A percentile compares a stretch with the other conserved stretches of the same genome.
phyloP scores from a whole-genome alignment of 2,329 filamentous ascomycete species.

The Gremmenia infestans region DNA sequence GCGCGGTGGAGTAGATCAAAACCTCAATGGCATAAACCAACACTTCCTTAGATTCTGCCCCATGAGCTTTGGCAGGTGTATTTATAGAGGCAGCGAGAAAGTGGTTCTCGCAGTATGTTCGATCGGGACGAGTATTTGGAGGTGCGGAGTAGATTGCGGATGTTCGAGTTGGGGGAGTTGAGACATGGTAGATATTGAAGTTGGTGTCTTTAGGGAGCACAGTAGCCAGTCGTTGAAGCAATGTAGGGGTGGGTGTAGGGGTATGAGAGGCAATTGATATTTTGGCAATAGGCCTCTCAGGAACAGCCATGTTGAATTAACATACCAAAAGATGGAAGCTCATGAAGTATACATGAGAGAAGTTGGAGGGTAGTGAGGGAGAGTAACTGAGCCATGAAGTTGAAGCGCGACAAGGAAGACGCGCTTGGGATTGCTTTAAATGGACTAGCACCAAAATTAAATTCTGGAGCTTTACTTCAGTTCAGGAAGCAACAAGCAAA shows the following conservation, averaged over 20 bases:
- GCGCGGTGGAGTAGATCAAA: slow-evolving; percentile 76
- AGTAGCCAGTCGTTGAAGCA: slow-evolving; percentile 26
- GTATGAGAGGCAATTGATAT: slow-evolving; percentile 18
- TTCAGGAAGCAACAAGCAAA: neutral
- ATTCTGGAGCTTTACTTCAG: slow-evolving; percentile 10
- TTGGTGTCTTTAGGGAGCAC: slow-evolving; percentile 47
- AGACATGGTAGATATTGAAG: slow-evolving; percentile 80
- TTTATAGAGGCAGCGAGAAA: slow-evolving; percentile 58
- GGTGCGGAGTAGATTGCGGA: slow-evolving; percentile 75
- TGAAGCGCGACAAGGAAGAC: slow-evolving; percentile 6
- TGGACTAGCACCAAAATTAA: slow-evolving; percentile 18
- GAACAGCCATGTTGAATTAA: slow-evolving; percentile 29
- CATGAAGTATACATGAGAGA: slow-evolving; percentile 10
- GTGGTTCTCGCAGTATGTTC: slow-evolving; percentile 83
- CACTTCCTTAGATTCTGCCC: slow-evolving; percentile 37
- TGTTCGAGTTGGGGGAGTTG: slow-evolving; percentile 71
- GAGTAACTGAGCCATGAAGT: neutral
- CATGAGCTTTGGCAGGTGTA: slow-evolving; percentile 19
- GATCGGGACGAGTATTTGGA: slow-evolving; percentile 64
- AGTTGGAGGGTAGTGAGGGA: neutral
- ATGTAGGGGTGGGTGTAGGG: slow-evolving; percentile 5
- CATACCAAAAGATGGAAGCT: slow-evolving; percentile 17
- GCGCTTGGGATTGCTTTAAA: slow-evolving; percentile 13
- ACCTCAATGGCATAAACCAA: slow-evolving; percentile 82
- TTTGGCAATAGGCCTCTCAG: slow-evolving; percentile 17